These are phyloP conservation scores for Leccinum disarticulatum DNA, from an alignment of 768 basidiomycete species.

Conservation along the genomic window DNA sequence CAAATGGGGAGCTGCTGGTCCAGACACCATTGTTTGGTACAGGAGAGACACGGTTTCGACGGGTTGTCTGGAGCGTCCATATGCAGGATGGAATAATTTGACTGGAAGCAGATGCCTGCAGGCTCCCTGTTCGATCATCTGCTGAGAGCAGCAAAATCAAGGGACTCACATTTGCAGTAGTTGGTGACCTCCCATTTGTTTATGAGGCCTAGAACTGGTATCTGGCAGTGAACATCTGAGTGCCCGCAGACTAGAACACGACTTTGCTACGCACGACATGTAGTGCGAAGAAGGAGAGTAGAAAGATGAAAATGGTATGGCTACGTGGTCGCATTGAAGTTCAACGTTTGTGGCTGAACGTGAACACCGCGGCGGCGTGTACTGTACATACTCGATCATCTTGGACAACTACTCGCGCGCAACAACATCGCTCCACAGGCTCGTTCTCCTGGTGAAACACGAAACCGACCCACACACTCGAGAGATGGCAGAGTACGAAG, in stretches of 20 bases:
- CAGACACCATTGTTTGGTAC: conserved; percentile 94
- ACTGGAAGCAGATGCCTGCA: conserved; percentile 86
- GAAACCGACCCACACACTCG: conserved; percentile 12
- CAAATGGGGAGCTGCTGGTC: conserved; percentile 89
- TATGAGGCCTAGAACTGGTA: conserved; percentile 43
- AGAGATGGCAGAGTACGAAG: conserved; percentile 84
- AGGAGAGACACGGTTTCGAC: conserved; percentile 87
- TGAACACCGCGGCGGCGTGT: conserved; percentile 10
- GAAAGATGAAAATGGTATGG: conserved; percentile 11
- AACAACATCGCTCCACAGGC: conserved; percentile 3
- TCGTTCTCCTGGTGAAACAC: neutral
- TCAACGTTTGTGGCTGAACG: conserved; percentile 17
- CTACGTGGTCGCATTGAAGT: conserved; percentile 17
- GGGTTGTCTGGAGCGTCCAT: conserved; percentile 81
- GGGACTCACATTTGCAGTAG: conserved; percentile 79
- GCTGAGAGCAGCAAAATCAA: neutral
- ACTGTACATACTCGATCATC: neutral
- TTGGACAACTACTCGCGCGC: neutral
- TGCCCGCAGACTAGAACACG: conserved; percentile 1
- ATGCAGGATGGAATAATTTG: conserved; percentile 84
- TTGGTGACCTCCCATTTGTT: conserved; percentile 88
- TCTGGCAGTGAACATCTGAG: conserved; percentile 29
- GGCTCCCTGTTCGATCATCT: conserved; percentile 8
- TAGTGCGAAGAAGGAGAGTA: conserved; percentile 18
- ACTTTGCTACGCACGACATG: conserved; percentile 28